Base-by-base conservation (phyloP, 345 rosid genomes). In the Corchorus capsularis region DNA sequence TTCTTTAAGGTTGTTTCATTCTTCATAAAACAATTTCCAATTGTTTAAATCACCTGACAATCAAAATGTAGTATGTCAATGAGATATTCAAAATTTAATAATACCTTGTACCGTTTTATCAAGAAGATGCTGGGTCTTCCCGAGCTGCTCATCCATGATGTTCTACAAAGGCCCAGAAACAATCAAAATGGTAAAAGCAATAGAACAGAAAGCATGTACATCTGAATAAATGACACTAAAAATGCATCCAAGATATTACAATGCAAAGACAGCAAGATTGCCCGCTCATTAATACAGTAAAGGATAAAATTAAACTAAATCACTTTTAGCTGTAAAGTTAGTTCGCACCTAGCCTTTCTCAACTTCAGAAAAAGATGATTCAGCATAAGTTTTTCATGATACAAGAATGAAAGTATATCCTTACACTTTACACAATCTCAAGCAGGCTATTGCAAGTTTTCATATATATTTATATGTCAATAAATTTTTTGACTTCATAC, bases 101-200 rank as follows among this genome's bases (percentile, higher is more conserved):
- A 59, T 86, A 95, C 99, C 99, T 92, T 93, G 93, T 64, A 91
- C 85, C 20, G 96, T 86, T 82, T 87, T 89, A 79, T 93, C 96
- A 67, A 93, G 91, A 80, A 93, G 96, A 80, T 84, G 83, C 71
- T 92, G 91, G 78, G 86, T 74, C 85, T 89, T 96, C 76, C 76
- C 88, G 79, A 81, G 82, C 77, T 55, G 87, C 73, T 86, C 85
- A 75, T 89, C 88, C 87, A 88, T 83, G 77, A 80, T 45, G 55
- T 84, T 79, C 99, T 95, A 80, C 76, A 86, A 27, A 76, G 66
- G 54, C 69, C 79, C 81, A 87, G 66, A 75, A 43, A 71, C 73
- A 77, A 83, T 81, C 39, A 80, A 78, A 66, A 77, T 35, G 4
- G 35, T 39, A 47, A n/a, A 73, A 63, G 63, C 15, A 73, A 63